A percentile compares a stretch with the other conserved stretches of the same genome.
Evolutionary conservation across 2,329 filamentous ascomycete genomes (phyloP).

Genomic region (Ustulina deusta): DNA sequence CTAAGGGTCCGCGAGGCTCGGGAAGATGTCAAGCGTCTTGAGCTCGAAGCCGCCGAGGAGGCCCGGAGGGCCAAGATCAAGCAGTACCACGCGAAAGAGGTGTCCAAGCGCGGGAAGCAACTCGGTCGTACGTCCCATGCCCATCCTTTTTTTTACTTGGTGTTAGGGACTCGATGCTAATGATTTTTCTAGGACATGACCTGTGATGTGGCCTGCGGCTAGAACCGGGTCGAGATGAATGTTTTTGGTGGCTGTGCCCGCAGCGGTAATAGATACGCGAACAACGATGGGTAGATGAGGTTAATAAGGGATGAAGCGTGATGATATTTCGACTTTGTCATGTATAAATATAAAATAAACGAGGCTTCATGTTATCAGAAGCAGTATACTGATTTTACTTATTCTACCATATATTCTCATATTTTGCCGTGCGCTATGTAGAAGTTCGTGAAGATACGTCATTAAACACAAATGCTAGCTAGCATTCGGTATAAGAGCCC

Average conservation of each 20-base stretch:
- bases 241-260: background rate
- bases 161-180: constrained; percentile 16
- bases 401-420: background rate
- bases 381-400: constrained; percentile 19
- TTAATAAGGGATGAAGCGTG: constrained; percentile 19
- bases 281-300: background rate
- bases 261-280: background rate
- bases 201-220: background rate
- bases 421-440: background rate
- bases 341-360: background rate
- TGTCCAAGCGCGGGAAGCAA: constrained; percentile 76
- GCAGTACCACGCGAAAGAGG: constrained; percentile 72
- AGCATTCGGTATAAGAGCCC: background rate
- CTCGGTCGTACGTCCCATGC: constrained; percentile 69
- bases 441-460: background rate
- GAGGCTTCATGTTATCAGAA: constrained; percentile 15
- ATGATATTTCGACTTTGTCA: background rate
- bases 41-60: constrained; percentile 74
- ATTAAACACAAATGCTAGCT: background rate
- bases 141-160: background rate
- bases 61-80: constrained; percentile 75
- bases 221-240: background rate
- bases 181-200: constrained; percentile 31
- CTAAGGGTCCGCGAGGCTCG: constrained; percentile 71
- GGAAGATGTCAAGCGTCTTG: constrained; percentile 71